Percentiles rank a stretch among this genome's conserved stretches.
These are phyloP conservation scores for Dictyostelium capitatum DNA, from an alignment of 78 protist species.

Conservation along the genomic window DNA sequence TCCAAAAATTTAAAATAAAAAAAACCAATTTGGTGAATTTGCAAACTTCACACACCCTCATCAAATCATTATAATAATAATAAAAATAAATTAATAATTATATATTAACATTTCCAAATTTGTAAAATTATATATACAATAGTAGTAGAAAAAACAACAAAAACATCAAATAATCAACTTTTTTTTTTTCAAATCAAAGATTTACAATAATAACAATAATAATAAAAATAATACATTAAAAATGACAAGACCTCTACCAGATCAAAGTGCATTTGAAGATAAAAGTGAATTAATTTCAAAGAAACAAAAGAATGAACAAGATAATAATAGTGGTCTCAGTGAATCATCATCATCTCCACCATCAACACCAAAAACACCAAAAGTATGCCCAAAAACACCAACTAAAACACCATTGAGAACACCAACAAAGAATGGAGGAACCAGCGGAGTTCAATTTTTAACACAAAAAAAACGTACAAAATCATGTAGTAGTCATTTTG, in stretches of 20 bases:
- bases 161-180: too few species aligned
- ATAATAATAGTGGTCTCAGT: neutral
- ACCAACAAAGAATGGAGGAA: conserved; percentile 19
- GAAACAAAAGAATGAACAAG: conserved; percentile 32
- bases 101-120: too few species aligned
- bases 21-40: too few species aligned
- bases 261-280: conserved; percentile 68
- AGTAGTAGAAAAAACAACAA: too few species aligned
- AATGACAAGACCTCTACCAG: conserved; percentile 47
- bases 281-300: conserved; percentile 30
- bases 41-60: too few species aligned
- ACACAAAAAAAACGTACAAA: conserved; percentile 63
- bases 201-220: neutral
- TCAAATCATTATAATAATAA: too few species aligned
- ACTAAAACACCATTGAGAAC: conserved; percentile 53
- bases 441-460: conserved; percentile 15
- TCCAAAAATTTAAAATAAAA: too few species aligned
- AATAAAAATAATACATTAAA: neutral
- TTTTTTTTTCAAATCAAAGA: too few species aligned
- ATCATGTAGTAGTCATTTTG: conserved; percentile 40
- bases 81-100: too few species aligned
- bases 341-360: conserved; percentile 2
- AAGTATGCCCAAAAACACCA: conserved; percentile 56
- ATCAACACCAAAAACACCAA: conserved; percentile 25
- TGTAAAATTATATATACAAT: too few species aligned